phyloP scores from a whole-genome alignment of 2,329 filamentous ascomycete genomes.

The Emericellopsis cladophorae region DNA sequence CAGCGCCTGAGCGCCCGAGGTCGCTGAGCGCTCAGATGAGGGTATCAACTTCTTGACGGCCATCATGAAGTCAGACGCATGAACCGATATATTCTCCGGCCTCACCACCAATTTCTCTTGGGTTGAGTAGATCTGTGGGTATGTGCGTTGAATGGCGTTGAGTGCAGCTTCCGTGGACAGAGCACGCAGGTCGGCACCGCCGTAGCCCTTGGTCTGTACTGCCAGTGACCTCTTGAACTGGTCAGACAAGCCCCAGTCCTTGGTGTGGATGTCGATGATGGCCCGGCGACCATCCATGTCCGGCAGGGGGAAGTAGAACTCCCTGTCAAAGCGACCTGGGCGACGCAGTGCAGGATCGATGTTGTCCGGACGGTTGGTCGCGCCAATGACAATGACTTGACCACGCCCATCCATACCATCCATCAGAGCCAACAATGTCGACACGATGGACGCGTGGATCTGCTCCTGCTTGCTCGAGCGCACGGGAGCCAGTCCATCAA shows the following conservation, averaged over 20 bases:
- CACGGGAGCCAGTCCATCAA: conserved; percentile 90
- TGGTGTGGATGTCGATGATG: conserved; percentile 92
- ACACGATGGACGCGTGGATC: conserved; percentile 95
- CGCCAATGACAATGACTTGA: conserved; percentile 96
- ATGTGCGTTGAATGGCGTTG: conserved; percentile 90
- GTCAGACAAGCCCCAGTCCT: conserved; percentile 75
- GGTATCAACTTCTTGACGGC: conserved; percentile 94
- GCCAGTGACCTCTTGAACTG: conserved; percentile 75
- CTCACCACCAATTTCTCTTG: conserved; percentile 84
- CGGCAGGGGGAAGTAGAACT: conserved; percentile 95
- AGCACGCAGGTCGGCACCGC: conserved; percentile 86
- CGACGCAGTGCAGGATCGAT: conserved; percentile 92
- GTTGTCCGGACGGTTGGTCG: conserved; percentile 94
- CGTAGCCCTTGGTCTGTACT: conserved; percentile 87
- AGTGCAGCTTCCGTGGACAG: conserved; percentile 92
- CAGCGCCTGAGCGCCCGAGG: conserved; percentile 71
- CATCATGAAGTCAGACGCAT: conserved; percentile 93
- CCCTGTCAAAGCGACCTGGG: conserved; percentile 88
- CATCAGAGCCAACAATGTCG: conserved; percentile 87
- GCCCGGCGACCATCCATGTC: conserved; percentile 66
- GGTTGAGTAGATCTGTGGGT: conserved; percentile 90
- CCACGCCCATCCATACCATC: conserved; percentile 97
- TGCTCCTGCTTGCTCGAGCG: conserved; percentile 97
- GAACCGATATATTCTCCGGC: conserved; percentile 69
- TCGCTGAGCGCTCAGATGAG: conserved; percentile 81